Percentiles rank a stretch among this genome's conserved stretches.
phyloP scores from a whole-genome alignment of 2,329 filamentous ascomycete genomes.

The Calonectria crousiana region DNA sequence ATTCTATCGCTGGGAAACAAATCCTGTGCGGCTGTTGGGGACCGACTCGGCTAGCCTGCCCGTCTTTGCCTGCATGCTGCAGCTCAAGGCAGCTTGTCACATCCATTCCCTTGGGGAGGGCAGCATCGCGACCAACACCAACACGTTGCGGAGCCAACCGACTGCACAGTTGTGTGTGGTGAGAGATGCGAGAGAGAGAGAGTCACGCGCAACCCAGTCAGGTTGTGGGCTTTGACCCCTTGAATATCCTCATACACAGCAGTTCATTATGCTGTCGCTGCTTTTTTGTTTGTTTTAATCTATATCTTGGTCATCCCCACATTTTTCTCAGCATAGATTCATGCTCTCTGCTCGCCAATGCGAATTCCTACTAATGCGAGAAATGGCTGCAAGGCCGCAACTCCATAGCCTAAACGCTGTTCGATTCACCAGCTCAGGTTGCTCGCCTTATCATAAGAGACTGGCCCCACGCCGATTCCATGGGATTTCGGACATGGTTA shows the following conservation, averaged over 20 bases:
- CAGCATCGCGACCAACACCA: not conserved
- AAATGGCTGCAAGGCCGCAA: not conserved
- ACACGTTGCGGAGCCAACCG: not conserved
- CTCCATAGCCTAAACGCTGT: not conserved
- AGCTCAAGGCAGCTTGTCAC: not conserved
- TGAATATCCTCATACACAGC: not conserved
- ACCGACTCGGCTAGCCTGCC: not conserved
- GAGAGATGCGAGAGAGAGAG: not conserved
- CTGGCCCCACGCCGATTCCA: not conserved
- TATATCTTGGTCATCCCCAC: not conserved
- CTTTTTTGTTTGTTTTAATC: not conserved
- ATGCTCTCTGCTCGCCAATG: not conserved
- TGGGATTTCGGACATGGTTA: not conserved
- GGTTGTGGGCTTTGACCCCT: not conserved
- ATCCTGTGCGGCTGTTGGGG: not conserved
- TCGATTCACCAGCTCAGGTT: not conserved
- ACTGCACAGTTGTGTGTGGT: not conserved
- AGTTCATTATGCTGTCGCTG: not conserved
- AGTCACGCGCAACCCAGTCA: not conserved
- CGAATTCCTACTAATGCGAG: not conserved
- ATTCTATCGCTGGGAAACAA: not conserved
- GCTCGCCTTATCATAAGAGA: not conserved
- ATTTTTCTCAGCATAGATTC: not conserved
- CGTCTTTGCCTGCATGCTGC: not conserved
- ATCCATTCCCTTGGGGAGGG: not conserved